These are phyloP conservation scores for Trypanosoma melophagium DNA, from an alignment of 208 protist genomes.

Conservation along the genomic window DNA sequence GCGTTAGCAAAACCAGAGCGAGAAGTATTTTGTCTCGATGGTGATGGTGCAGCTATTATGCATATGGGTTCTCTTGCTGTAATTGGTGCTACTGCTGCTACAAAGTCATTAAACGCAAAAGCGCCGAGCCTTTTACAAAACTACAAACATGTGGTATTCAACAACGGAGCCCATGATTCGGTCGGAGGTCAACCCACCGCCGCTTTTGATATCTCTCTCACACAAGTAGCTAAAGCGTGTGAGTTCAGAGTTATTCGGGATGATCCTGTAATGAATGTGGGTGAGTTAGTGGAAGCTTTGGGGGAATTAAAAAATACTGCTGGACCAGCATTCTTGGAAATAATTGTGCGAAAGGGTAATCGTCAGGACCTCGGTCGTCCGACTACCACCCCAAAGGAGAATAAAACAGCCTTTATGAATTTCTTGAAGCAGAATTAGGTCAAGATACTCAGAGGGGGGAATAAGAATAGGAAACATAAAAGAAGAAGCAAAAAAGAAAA, in stretches of 20 bases:
- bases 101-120: constrained; percentile 18
- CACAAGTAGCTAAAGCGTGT: constrained; percentile 72
- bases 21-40: constrained; percentile 79
- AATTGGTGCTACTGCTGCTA: constrained; percentile 38
- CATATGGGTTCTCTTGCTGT: constrained; percentile 73
- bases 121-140: constrained; percentile 52
- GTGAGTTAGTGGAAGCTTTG: constrained; percentile 61
- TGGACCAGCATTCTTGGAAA: constrained; percentile 83
- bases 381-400: constrained; percentile 44
- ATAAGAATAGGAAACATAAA: constrained; percentile 13
- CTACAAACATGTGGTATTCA: constrained; percentile 85
- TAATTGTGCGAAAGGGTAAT: constrained; percentile 52
- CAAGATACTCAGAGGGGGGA: constrained; percentile 2
- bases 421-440: constrained; percentile 19
- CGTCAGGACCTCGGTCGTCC: constrained; percentile 50
- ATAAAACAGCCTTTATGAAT: constrained; percentile 64
- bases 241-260: constrained; percentile 64
- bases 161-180: constrained; percentile 83
- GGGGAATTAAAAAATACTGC: constrained; percentile 46
- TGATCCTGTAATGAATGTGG: constrained; percentile 60
- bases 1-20: constrained; percentile 56
- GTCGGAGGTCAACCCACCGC: constrained; percentile 73
- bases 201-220: constrained; percentile 66
- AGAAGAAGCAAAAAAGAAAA: constrained; percentile 14
- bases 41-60: constrained; percentile 80